Evolutionary conservation across 768 basidiomycete genomes (phyloP).

Genomic region (Leccinum fibrillosum): DNA sequence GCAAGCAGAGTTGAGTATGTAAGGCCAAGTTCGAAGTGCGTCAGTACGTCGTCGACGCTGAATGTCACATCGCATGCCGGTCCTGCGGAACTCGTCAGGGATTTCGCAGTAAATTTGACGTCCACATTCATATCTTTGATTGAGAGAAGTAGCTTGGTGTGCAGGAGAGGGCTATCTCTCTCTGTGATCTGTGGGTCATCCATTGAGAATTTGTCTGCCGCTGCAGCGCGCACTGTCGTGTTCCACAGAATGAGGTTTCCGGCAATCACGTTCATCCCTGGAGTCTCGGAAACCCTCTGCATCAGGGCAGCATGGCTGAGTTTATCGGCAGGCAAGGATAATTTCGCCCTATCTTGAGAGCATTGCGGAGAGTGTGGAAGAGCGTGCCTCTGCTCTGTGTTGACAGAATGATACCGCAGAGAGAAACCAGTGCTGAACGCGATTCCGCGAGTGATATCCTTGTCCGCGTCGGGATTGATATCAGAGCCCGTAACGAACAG

Average conservation of each 20-base stretch:
- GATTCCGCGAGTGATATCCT: slow-evolving; percentile 67
- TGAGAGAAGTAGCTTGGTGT: slow-evolving; percentile 41
- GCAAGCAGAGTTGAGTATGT: slow-evolving; percentile 71
- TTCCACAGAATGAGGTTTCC: slow-evolving; percentile 45
- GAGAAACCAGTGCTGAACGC: slow-evolving; percentile 54
- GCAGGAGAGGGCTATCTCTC: slow-evolving; percentile 44
- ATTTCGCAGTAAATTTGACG: slow-evolving; percentile 19
- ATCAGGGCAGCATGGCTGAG: slow-evolving; percentile 43
- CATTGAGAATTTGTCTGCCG: slow-evolving; percentile 63
- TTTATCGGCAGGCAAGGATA: slow-evolving; percentile 53
- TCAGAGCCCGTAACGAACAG: slow-evolving; percentile 76
- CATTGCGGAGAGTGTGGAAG: slow-evolving; percentile 27
- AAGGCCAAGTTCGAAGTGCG: slow-evolving; percentile 58
- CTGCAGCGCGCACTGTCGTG: slow-evolving; percentile 54
- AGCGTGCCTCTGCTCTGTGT: slow-evolving; percentile 13
- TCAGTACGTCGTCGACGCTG: slow-evolving; percentile 50
- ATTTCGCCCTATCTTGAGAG: slow-evolving; percentile 47
- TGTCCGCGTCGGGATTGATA: slow-evolving; percentile 67
- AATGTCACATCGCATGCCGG: slow-evolving; percentile 42
- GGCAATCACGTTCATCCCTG: slow-evolving; percentile 39
- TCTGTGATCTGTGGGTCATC: slow-evolving; percentile 63
- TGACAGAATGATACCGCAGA: slow-evolving; percentile 53
- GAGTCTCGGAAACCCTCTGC: slow-evolving; percentile 33
- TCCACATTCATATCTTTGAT: slow-evolving; percentile 35
- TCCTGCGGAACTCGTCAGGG: slow-evolving; percentile 2